These are phyloP conservation scores for Hymenoscyphus salicellus DNA, from an alignment of 2,329 filamentous ascomycete species.

Conservation along the genomic window DNA sequence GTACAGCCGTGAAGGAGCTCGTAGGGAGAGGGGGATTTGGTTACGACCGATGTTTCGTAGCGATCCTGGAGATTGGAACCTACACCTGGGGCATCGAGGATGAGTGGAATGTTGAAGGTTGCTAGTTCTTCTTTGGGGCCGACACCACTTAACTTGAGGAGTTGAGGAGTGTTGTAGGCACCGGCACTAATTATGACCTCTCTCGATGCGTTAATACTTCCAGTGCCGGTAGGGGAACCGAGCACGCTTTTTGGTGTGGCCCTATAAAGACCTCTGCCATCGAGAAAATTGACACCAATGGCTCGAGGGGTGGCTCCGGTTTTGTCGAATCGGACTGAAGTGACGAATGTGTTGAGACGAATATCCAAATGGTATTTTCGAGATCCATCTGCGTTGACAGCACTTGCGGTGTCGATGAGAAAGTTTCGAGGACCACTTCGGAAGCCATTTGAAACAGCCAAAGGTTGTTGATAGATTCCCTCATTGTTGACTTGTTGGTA, in stretches of 20 bases:
- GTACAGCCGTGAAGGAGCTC: conserved; percentile 38
- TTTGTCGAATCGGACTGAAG: conserved; percentile 41
- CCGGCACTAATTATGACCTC: conserved; percentile 53
- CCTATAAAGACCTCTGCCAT: conserved; percentile 43
- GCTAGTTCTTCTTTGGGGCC: conserved; percentile 40
- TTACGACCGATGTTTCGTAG: conserved; percentile 48
- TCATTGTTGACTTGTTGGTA: conserved; percentile 17
- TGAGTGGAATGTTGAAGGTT: conserved; percentile 46
- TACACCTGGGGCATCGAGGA: conserved; percentile 49
- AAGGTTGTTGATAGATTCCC: conserved; percentile 27
- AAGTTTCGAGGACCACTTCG: conserved; percentile 29
- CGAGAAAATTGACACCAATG: conserved; percentile 43
- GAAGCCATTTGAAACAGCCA: conserved; percentile 19
- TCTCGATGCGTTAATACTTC: no score
- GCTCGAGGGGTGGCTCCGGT: conserved; percentile 36
- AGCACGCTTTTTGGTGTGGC: no score
- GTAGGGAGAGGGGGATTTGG: conserved; percentile 41
- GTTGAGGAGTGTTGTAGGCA: conserved; percentile 45
- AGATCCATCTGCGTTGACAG: conserved; percentile 19
- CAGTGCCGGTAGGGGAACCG: no score
- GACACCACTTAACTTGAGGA: conserved; percentile 47
- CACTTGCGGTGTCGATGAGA: conserved; percentile 25
- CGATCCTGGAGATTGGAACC: conserved; percentile 59
- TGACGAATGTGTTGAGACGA: conserved; percentile 36
- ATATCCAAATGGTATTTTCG: conserved; percentile 24